phyloP scores from a whole-genome alignment of 345 rosid species.

The Cardamine chenopodiifolia region DNA sequence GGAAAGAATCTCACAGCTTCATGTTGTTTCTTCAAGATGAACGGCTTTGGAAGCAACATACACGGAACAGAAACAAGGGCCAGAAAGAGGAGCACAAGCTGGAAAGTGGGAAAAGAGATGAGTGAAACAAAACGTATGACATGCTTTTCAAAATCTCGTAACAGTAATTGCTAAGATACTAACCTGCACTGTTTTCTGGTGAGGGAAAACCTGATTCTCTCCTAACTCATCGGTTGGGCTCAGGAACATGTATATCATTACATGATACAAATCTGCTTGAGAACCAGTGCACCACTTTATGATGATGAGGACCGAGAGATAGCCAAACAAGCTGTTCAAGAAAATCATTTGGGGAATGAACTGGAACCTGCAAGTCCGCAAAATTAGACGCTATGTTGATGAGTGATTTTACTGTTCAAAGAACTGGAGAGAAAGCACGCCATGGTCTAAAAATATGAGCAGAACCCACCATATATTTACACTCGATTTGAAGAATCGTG shows the following conservation, averaged over 20 bases:
- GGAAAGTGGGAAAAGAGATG: slow-evolving; percentile 26
- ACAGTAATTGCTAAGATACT: slow-evolving; percentile 16
- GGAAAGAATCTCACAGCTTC: slow-evolving; percentile 51
- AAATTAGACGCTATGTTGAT: background rate
- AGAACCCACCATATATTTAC: slow-evolving; percentile 68
- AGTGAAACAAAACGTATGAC: background rate
- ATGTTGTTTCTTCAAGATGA: slow-evolving; percentile 86
- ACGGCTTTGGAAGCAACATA: slow-evolving; percentile 96
- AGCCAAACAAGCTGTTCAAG: slow-evolving; percentile 88
- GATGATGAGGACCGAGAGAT: slow-evolving; percentile 76
- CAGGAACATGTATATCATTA: slow-evolving; percentile 95
- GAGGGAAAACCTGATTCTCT: slow-evolving; percentile 84
- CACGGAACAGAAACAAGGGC: slow-evolving; percentile 95
- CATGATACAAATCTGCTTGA: slow-evolving; percentile 87
- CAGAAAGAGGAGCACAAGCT: slow-evolving; percentile 73
- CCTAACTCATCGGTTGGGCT: slow-evolving; percentile 92
- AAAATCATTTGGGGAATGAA: slow-evolving; percentile 95
- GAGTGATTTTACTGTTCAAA: background rate
- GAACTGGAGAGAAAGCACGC: background rate
- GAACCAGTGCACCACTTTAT: slow-evolving; percentile 94
- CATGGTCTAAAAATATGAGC: background rate
- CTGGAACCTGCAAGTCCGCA: slow-evolving; percentile 67
- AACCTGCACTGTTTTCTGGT: slow-evolving; percentile 80
- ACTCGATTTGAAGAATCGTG: slow-evolving; percentile 62
- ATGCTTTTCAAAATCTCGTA: slow-evolving; percentile 12